phyloP scores from a whole-genome alignment of 2,329 filamentous ascomycete genomes.

The Fusarium redolens region DNA sequence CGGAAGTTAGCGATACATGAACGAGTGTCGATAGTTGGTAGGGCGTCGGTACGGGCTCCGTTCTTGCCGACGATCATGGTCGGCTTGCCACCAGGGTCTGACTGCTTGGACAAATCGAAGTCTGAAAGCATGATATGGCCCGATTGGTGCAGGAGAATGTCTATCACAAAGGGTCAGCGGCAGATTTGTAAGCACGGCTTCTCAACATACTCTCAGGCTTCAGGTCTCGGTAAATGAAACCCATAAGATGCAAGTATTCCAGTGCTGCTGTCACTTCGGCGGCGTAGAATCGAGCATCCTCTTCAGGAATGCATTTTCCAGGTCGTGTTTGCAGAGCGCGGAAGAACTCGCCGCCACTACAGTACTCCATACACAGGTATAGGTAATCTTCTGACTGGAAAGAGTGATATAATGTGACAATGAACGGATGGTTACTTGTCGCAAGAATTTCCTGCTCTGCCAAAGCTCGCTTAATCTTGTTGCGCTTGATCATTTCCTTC shows the following conservation, averaged over 20 bases:
- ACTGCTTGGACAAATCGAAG: conserved; percentile 98
- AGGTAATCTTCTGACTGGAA: conserved; percentile 99
- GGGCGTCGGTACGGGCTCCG: conserved; percentile 83
- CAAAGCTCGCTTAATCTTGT: conserved; percentile 98
- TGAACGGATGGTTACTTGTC: conserved; percentile 98
- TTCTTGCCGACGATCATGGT: conserved; percentile 97
- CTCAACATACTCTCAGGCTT: conserved; percentile 87
- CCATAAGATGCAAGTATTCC: conserved; percentile 98
- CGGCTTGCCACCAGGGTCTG: conserved; percentile 92
- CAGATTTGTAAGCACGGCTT: conserved; percentile 9
- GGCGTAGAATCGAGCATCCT: conserved; percentile 96
- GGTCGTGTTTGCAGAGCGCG: conserved; percentile 94
- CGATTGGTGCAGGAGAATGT: conserved; percentile 98
- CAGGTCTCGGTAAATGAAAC: conserved; percentile 97
- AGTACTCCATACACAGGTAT: conserved; percentile 99
- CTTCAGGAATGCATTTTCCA: conserved; percentile 96
- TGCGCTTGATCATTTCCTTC: conserved; percentile 99
- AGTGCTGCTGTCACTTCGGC: conserved; percentile 96
- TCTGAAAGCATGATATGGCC: conserved; percentile 99
- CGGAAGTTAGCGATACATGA: conserved; percentile 98
- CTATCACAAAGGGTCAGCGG: conserved; percentile 57
- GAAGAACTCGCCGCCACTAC: conserved; percentile 98
- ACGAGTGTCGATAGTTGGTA: conserved; percentile 98
- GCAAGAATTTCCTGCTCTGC: conserved; percentile 98
- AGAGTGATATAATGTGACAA: conserved; percentile 97